Base-by-base conservation (phyloP, 2,329 filamentous ascomycete genomes). In the Coniochaeta sp. region DNA sequence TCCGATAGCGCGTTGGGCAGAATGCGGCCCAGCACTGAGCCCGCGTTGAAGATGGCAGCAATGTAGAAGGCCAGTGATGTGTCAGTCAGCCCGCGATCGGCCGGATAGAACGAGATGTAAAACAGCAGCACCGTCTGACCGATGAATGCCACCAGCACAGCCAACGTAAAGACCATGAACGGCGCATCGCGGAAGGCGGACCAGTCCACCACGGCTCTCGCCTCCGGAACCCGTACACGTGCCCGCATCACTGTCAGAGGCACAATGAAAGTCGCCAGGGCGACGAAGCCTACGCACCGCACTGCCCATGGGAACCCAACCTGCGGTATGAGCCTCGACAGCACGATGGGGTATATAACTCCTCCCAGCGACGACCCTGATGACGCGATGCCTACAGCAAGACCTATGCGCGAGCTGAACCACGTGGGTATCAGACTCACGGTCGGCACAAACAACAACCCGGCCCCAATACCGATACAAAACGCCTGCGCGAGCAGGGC, bases 401-500 rank as follows among this genome's bases (percentile, higher is more conserved):
- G 60, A 1, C 63, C 69, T 3, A 68, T 59, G 3, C 62, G 60
- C 4, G 57, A 64, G 24, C 50, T 64, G 40, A 77, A 77, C 58
- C 72, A 77, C 0, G 65, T 61, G 3, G 70, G 65, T 1, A 76
- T 50, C 2, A 76, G 61, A 0, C 74, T 64, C 1, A 73, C 64
- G 11, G 67, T 65, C 0, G 78, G 77, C 1, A 75, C 60, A 56
- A 77, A 79, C 2, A 77, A 50, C 9, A 73, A 65, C 3, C 79
- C 76, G 9, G 68, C 70, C 2, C 80, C 81, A 1, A 78, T 63
- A 6, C 81, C 81, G 28, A 78, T 64, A 56, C 73, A 76, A 28
- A 79, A 63, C 1, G 77, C 77, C 62, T 81, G 79, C 0, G 76
- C 67, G 0, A 82, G 68, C 1, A 81, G 54, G 0, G 76, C 65